These are phyloP conservation scores for Microascus cirrosus DNA, from an alignment of 2,329 filamentous ascomycete genomes.

Conservation along the genomic window DNA sequence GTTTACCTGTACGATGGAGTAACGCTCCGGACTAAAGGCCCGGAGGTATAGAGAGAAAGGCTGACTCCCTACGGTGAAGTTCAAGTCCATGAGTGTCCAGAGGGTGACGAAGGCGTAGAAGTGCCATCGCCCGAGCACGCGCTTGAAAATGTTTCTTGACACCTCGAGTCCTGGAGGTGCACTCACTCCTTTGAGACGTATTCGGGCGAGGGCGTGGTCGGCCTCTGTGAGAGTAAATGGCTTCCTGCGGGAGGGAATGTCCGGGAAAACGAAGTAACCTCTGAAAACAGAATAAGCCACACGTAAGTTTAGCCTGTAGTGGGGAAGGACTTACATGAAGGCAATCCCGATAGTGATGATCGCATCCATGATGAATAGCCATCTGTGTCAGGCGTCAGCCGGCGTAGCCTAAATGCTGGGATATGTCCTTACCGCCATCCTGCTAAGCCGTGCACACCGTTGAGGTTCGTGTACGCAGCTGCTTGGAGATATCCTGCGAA, in stretches of 20 bases:
- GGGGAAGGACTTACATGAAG: constrained; percentile 18
- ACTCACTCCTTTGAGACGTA: neutral
- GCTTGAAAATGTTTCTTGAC: constrained; percentile 20
- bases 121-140: constrained; percentile 25
- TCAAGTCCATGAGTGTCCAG: constrained; percentile 26
- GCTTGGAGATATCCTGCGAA: constrained; percentile 41
- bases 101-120: constrained; percentile 24
- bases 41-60: constrained; percentile 28
- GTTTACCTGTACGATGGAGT: constrained; percentile 27
- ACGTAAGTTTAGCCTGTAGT: constrained; percentile 15
- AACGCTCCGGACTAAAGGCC: constrained; percentile 19
- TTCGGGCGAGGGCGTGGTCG: constrained; percentile 14
- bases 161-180: constrained; percentile 18
- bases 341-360: constrained; percentile 45
- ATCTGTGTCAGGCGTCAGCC: constrained; percentile 10
- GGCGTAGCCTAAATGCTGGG: neutral
- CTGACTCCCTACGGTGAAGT: constrained; percentile 8
- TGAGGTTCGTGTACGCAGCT: constrained; percentile 40
- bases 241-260: constrained; percentile 17
- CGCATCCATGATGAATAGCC: constrained; percentile 49
- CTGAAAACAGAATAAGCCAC: constrained; percentile 20
- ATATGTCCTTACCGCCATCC: constrained; percentile 26
- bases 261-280: constrained; percentile 22
- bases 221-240: constrained; percentile 21
- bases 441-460: constrained; percentile 33